Evolutionary conservation across 148 eudicot genomes (phyloP).

Genomic region (Oxyria digyna): DNA sequence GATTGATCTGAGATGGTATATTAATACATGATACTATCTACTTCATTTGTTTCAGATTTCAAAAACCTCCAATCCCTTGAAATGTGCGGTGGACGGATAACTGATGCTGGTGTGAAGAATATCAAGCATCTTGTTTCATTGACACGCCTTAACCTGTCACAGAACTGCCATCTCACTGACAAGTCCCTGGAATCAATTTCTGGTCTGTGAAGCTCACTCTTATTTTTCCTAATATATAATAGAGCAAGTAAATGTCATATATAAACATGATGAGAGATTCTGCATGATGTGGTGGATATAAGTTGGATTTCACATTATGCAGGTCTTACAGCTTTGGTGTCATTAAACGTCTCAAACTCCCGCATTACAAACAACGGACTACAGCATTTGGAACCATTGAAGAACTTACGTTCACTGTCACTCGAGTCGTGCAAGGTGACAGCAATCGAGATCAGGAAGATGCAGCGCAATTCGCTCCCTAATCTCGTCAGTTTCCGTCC

Average conservation of each 20-base stretch:
- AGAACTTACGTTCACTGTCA: slow-evolving; percentile 60
- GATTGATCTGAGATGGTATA: background rate
- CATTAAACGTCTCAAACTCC: slow-evolving; percentile 71
- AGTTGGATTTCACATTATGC: slow-evolving; percentile 6
- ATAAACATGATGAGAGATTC: background rate
- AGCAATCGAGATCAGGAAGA: slow-evolving; percentile 65
- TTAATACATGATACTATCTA: background rate
- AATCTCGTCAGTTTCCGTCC: slow-evolving; percentile 69
- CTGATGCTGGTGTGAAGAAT: slow-evolving; percentile 88
- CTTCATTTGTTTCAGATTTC: slow-evolving; percentile 24
- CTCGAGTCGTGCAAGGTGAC: slow-evolving; percentile 88
- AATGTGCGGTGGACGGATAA: slow-evolving; percentile 87
- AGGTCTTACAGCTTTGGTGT: slow-evolving; percentile 61
- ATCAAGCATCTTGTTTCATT: slow-evolving; percentile 70
- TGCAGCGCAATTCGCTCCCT: slow-evolving; percentile 49
- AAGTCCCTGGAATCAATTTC: slow-evolving; percentile 64
- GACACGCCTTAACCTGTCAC: slow-evolving; percentile 75
- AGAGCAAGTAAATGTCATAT: background rate
- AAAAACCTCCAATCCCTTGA: slow-evolving; percentile 79
- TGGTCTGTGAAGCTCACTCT: slow-evolving; percentile 28
- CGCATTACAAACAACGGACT: slow-evolving; percentile 65
- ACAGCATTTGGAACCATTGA: slow-evolving; percentile 45
- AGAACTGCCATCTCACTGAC: slow-evolving; percentile 68
- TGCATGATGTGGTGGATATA: no score
- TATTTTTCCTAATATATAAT: background rate